Base-by-base conservation (phyloP, 1,139 yeast genomes). In the Diutina scorzettiae region DNA sequence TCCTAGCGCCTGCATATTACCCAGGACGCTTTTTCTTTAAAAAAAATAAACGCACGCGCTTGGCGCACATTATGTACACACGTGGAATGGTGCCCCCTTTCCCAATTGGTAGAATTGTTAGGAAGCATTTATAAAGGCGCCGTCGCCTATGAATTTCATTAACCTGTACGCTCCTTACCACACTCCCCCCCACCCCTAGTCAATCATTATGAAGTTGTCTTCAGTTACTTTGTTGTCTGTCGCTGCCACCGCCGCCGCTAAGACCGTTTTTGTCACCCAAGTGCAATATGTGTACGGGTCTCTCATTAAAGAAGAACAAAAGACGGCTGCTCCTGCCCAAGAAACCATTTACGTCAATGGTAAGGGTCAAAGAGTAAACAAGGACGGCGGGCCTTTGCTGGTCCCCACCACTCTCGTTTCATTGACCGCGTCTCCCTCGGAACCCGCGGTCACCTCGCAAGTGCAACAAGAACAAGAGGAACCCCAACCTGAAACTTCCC, bases 261-360 rank as follows among this genome's bases (percentile, higher is more conserved):
- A 50, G 24, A 49, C 55, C 30, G 53, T 52, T 27, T 54, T 46
- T 44, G 60, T 58, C 45, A 60, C 65, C 40, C 50, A 54, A 27
- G 45, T 53, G 46, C 54, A 53, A 46, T 43, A 48, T 43, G 51
- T 54, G 44, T 12, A 8, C 14, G 19, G 19, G 17, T 16, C 18
- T 8, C 7, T 5, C 5, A 11, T 6, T 6, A 12, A 27, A 27
- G 7, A 5, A 17, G 33, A 11, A 5, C 8, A 11, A n/a, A 28
- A 28, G 31, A 28, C 31, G 11, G 28, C 9, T 5, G 28, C n/a
- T 9, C 34, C 21, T 4, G 28, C 25, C 17, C 9, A 17, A 14
- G 39, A 19, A 9, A 34, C 39, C 19, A 28, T 34, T 19, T 34
- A 34, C 39, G 39, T 23, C 23, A 21, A 34, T 19, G n/a, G 12